phyloP scores from a whole-genome alignment of 768 basidiomycete genomes.

The Coprinopsis marcescibilis region DNA sequence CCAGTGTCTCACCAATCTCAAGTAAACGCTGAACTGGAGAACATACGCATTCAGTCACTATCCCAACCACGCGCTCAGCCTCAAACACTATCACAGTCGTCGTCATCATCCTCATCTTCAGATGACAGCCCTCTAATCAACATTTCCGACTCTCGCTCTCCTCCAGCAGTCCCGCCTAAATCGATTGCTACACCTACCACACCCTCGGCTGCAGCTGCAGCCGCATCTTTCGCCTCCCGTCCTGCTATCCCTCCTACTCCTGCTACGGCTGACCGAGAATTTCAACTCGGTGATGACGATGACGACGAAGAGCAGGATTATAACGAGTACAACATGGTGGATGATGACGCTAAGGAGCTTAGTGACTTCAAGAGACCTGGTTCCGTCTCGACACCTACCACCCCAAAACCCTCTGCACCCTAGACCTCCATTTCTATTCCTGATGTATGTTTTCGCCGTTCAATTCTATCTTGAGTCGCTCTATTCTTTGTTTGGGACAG shows the following conservation, averaged over 20 bases:
- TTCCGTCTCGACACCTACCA: no score
- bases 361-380: constrained; percentile 3
- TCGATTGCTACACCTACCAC: background rate
- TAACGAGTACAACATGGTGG: background rate
- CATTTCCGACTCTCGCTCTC: constrained; percentile 11
- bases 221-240: background rate
- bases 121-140: background rate
- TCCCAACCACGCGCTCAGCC: constrained; percentile 10
- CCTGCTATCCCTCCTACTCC: background rate
- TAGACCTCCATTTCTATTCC: no score
- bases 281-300: constrained; percentile 30
- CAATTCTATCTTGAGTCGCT: no score
- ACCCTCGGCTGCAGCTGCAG: background rate
- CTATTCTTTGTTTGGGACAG: no score
- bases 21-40: constrained; percentile 20
- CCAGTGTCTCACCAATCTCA: constrained; percentile 40
- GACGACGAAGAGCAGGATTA: constrained; percentile 7
- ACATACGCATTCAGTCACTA: constrained; percentile 15
- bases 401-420: no score
- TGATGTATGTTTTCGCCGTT: no score
- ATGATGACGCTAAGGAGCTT: constrained; percentile 1
- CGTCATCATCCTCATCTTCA: background rate
- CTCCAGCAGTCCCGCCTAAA: background rate
- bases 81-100: background rate
- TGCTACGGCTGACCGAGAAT: constrained; percentile 27